Percentiles rank a stretch among this genome's conserved stretches.
Evolutionary conservation across 352 stramenopile species (phyloP).

Genomic region (Pythium aquatile): DNA sequence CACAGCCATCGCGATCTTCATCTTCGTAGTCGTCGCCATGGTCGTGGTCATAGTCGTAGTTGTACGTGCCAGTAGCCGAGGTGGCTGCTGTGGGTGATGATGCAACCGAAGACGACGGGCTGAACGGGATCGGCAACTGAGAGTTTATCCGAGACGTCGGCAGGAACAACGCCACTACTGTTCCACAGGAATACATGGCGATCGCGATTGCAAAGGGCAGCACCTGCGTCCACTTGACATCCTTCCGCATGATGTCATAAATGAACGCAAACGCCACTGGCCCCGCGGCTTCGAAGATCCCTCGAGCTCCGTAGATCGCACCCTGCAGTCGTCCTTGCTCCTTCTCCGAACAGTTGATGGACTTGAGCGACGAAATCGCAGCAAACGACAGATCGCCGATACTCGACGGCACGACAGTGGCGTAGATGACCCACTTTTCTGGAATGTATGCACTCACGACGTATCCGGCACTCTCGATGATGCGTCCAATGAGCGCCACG

Average conservation of each 20-base stretch:
- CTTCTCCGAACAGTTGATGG: constrained; percentile 58
- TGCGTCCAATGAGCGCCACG: constrained; percentile 43
- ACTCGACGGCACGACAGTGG: constrained; percentile 37
- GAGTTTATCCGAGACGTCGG: constrained; percentile 24
- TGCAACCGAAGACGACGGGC: constrained; percentile 37
- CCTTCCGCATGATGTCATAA: constrained; percentile 50
- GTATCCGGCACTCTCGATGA: constrained; percentile 41
- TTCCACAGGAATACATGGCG: constrained; percentile 45
- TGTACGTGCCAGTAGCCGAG: constrained; percentile 16
- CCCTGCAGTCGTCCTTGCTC: constrained; percentile 78
- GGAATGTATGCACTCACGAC: constrained; percentile 49
- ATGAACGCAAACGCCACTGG: constrained; percentile 56
- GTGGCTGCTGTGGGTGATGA: constrained; percentile 32
- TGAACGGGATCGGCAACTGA: constrained; percentile 39
- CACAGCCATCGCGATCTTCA: constrained; percentile 35
- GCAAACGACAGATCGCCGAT: constrained; percentile 71
- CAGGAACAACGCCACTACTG: constrained; percentile 49
- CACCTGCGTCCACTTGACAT: constrained; percentile 42
- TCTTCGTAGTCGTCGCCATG: constrained; percentile 29
- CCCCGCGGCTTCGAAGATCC: constrained; percentile 58
- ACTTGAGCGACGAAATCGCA: constrained; percentile 64
- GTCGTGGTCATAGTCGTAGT: constrained; percentile 19
- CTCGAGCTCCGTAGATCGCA: constrained; percentile 64
- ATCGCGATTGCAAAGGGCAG: constrained; percentile 62
- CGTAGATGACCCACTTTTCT: constrained; percentile 58